A percentile compares a stretch with the other conserved stretches of the same genome.
Conservation (phyloP, 805 yeast genomes). For the Kuraishia ogatae region DNA sequence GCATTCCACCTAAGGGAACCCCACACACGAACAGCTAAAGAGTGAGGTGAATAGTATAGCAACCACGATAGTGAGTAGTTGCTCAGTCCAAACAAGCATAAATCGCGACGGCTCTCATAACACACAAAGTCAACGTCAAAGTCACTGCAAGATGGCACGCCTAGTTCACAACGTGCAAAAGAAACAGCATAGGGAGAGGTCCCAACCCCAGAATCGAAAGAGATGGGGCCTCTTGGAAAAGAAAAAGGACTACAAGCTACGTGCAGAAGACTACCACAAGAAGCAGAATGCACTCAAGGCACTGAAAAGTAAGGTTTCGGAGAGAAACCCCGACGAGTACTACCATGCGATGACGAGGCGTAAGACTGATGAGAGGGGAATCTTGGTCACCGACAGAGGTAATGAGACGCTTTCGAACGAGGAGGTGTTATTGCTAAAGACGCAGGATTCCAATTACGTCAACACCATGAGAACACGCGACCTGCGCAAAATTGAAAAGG, state of each 20-base stretch:
- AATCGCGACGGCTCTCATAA: too few relatives aligned
- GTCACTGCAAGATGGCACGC: conserved; percentile 64
- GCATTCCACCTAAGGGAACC: too few relatives aligned
- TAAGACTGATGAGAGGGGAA: conserved; percentile 63
- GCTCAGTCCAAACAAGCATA: too few relatives aligned
- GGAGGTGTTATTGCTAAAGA: conserved; percentile 74
- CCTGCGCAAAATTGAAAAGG: conserved; percentile 50
- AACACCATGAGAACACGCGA: conserved; percentile 71
- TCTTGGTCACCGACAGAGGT: conserved; percentile 57
- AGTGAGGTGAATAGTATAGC: too few relatives aligned
- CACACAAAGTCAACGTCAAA: too few relatives aligned
- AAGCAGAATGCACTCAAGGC: conserved; percentile 60
- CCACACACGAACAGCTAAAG: too few relatives aligned
- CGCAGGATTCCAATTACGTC: conserved; percentile 86
- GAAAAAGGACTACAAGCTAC: conserved; percentile 68
- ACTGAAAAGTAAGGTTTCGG: conserved; percentile 61
- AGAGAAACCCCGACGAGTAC: conserved; percentile 89
- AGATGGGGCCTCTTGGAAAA: conserved; percentile 85
- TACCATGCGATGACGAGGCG: conserved; percentile 84
- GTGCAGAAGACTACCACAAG: conserved; percentile 50
- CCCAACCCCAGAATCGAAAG: conserved; percentile 71
- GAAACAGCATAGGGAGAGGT: conserved; percentile 91
- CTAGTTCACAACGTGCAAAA: conserved; percentile 87
- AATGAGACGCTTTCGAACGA: conserved; percentile 54
- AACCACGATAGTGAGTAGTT: too few relatives aligned